These are phyloP conservation scores for Tylopilus sp. DNA, from an alignment of 1,284 basidiomycete genomes.

Conservation along the genomic window DNA sequence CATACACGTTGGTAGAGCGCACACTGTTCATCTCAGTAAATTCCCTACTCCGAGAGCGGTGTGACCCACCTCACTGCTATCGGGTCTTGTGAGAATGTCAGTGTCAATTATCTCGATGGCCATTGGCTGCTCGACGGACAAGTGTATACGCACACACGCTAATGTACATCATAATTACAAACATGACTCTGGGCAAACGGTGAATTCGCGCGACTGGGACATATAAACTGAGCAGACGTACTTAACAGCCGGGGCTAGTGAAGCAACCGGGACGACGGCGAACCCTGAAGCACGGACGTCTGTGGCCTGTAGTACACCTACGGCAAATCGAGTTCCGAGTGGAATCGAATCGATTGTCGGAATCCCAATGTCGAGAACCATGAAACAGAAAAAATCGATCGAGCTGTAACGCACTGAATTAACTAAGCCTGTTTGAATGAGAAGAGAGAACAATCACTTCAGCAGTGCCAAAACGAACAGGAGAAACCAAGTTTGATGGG, in stretches of 20 bases:
- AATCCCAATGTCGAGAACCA: conserved; percentile 85
- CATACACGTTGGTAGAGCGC: conserved; percentile 97
- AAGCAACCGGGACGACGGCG: conserved; percentile 64
- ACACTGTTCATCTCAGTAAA: conserved; percentile 47
- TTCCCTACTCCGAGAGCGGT: neutral
- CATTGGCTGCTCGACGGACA: conserved; percentile 1
- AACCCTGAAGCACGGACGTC: conserved; percentile 90
- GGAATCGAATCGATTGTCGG: conserved; percentile 68
- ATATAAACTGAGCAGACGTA: conserved; percentile 35
- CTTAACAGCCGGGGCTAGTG: conserved; percentile 81
- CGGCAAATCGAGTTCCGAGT: conserved; percentile 58
- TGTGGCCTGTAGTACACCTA: conserved; percentile 67
- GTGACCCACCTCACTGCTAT: conserved; percentile 63
- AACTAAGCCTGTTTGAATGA: neutral
- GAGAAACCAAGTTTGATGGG: conserved; percentile 93
- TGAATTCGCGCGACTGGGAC: neutral
- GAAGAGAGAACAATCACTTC: conserved; percentile 47
- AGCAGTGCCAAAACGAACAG: conserved; percentile 61
- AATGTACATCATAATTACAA: conserved; percentile 87
- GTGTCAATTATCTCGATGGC: conserved; percentile 1
- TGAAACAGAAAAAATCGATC: conserved; percentile 85
- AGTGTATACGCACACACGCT: conserved; percentile 54
- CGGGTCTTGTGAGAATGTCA: conserved; percentile 45
- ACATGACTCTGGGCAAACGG: conserved; percentile 58
- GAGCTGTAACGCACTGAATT: conserved; percentile 39